Percentiles rank a stretch among this genome's conserved stretches.
Conservation (phyloP, 495 filamentous ascomycete genomes). For the Daldinia bambusicola region DNA sequence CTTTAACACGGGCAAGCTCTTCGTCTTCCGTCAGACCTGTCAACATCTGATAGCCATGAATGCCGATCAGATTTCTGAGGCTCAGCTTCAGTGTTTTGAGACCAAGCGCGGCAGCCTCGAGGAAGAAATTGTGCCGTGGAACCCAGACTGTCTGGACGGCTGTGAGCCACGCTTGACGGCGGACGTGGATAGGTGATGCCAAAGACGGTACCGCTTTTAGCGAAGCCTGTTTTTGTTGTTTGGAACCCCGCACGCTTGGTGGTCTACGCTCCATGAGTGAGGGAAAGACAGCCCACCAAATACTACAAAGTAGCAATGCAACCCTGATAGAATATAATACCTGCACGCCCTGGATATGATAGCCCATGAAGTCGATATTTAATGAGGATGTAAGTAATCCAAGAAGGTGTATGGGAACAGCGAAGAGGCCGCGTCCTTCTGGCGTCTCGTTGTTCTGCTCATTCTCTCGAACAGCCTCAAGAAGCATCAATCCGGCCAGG, state of each 20-base stretch:
- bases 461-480: conserved; percentile 75
- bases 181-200: conserved; percentile 84
- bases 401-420: conserved; percentile 69
- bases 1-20: conserved; percentile 86
- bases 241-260: conserved; percentile 55
- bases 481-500: conserved; percentile 88
- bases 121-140: conserved; percentile 84
- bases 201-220: conserved; percentile 70
- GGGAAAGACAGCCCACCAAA: conserved; percentile 74
- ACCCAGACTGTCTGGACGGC: conserved; percentile 95
- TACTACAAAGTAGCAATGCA: conserved; percentile 68
- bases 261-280: conserved; percentile 67
- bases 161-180: conserved; percentile 91
- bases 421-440: conserved; percentile 74
- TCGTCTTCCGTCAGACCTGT: conserved; percentile 86
- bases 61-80: conserved; percentile 80
- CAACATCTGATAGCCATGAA: conserved; percentile 76
- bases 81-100: conserved; percentile 84
- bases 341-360: conserved; percentile 53
- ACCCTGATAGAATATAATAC: conserved; percentile 65
- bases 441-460: conserved; percentile 67
- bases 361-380: conserved; percentile 60
- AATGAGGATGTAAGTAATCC: conserved; percentile 52
- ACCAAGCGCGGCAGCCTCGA: conserved; percentile 82
- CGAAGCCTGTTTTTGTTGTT: conserved; percentile 50